Evolutionary conservation across 306 rosid genomes (phyloP), one percentile per base, ranked within the genome.

Genomic region (Pyrus betulifolia): DNA sequence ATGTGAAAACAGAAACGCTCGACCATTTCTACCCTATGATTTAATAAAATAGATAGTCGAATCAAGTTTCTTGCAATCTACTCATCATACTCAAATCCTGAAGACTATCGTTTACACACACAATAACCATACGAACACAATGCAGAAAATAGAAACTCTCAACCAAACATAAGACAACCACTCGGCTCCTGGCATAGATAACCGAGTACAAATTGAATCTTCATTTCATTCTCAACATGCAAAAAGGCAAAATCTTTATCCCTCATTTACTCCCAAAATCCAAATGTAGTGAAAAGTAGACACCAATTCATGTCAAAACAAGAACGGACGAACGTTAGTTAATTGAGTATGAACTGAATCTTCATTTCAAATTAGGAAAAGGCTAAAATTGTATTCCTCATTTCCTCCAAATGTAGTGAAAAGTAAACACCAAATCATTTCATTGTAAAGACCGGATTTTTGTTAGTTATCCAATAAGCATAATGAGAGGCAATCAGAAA

Each of bases 1-100:
- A 17, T 81, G 85, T 38, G 80, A 72, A 78, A 91, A 89, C 82
- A 91, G 70, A 82, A 91, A 91, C 7, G 86, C 93, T 82, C 93
- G 75, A 23, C 93, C 92, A 81, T 84, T 84, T 79, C 88, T 89
- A 71, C 93, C 96, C 96, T 91, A 33, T 2, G 42, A 65, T 71
- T 21, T 18, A 22, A 4, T 0, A 76, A 79, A 69, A 68, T 4
- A 80, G 51, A 12, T 66, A 59, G 3, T 23, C 22, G 11, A 42
- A 55, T 6, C 62, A 42, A 52, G 21, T 13, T 23, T 78, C 45
- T 72, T 70, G 22, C 25, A 78, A 22, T 61, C 31, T 33, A 67
- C 59, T 60, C 73, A 73, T 49, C 28, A 51, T 18, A 62, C 35
- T 22, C 76, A 68, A 25, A 68, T 21, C 80, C 69, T 63, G 45